phyloP scores from a whole-genome alignment of 1,284 basidiomycete genomes.

The Cryptococcus wingfieldii region DNA sequence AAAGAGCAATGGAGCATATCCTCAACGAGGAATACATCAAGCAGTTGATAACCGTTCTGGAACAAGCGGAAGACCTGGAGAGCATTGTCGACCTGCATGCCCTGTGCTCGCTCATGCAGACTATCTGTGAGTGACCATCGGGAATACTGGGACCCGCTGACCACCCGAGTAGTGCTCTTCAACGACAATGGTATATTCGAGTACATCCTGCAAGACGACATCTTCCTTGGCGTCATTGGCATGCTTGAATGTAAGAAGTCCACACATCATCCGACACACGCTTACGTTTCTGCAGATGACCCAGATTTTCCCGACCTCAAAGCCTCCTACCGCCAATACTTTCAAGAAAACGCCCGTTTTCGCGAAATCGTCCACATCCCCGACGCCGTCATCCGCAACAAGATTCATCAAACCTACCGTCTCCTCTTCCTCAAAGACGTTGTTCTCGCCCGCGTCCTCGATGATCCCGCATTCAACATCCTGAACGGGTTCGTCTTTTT shows the following conservation, averaged over 20 bases:
- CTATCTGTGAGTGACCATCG: constrained; percentile 66
- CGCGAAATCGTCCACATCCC: constrained; percentile 79
- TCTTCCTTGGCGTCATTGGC: constrained; percentile 87
- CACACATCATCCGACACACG: not conserved
- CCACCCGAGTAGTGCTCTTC: constrained; percentile 66
- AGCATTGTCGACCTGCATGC: constrained; percentile 82
- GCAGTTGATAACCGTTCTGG: constrained; percentile 74
- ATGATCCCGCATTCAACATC: constrained; percentile 95
- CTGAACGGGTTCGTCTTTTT: constrained; percentile 97
- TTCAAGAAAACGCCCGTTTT: constrained; percentile 73
- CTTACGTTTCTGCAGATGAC: constrained; percentile 63
- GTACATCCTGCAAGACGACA: constrained; percentile 86
- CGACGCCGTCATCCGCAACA: constrained; percentile 67
- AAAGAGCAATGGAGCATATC: constrained; percentile 78
- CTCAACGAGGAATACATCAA: constrained; percentile 74
- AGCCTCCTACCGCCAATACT: constrained; percentile 92
- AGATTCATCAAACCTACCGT: constrained; percentile 95
- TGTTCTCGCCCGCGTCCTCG: constrained; percentile 86
- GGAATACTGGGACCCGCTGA: not conserved
- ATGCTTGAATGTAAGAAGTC: constrained; percentile 85
- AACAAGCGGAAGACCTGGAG: constrained; percentile 88
- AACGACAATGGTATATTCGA: constrained; percentile 96
- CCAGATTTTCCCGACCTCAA: constrained; percentile 94
- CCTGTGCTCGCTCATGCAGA: constrained; percentile 88
- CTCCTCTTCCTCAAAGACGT: constrained; percentile 97